Percentiles rank a stretch among this genome's conserved stretches.
phyloP scores from a whole-genome alignment of 2,329 filamentous ascomycete species.

The Cladophialophora bantiana region DNA sequence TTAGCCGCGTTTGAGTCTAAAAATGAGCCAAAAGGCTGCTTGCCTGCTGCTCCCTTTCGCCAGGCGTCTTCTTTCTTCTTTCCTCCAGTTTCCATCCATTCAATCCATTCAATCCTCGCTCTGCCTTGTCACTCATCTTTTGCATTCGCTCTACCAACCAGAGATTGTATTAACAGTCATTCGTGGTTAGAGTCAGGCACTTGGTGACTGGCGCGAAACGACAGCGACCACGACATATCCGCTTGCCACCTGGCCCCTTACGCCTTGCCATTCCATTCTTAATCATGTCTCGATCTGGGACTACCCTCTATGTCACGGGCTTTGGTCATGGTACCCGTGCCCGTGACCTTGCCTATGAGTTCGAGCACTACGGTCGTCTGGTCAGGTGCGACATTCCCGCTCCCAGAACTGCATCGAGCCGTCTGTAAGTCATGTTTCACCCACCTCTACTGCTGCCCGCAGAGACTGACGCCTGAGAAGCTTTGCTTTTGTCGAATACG shows the following conservation, averaged over 20 bases:
- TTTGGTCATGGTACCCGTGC: constrained; percentile 98
- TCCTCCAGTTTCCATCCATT: constrained; percentile 8
- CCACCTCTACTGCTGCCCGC: constrained; percentile 41
- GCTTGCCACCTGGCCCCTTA: constrained; percentile 26
- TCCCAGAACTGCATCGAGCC: constrained; percentile 88
- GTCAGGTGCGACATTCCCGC: constrained; percentile 98
- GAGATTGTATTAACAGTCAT: constrained; percentile 13
- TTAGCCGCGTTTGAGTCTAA: constrained; percentile 6
- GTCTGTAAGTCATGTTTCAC: constrained; percentile 75
- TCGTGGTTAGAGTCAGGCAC: constrained; percentile 13
- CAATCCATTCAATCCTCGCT: constrained; percentile 9
- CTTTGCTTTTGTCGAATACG: constrained; percentile 99
- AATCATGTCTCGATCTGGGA: constrained; percentile 70
- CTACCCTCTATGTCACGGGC: constrained; percentile 97
- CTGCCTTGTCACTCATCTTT: constrained; percentile 13
- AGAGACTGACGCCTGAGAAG: constrained; percentile 55
- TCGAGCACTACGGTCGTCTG: constrained; percentile 99
- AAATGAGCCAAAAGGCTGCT: constrained; percentile 4
- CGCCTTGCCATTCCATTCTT: not conserved
- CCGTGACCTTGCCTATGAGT: constrained; percentile 99
- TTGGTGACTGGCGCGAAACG: not conserved
- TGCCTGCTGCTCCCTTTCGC: not conserved
- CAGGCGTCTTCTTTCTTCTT: constrained; percentile 5
- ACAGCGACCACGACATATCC: constrained; percentile 12
- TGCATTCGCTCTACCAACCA: constrained; percentile 20